A percentile compares a stretch with the other conserved stretches of the same genome.
Evolutionary conservation across 257 asterid genomes (phyloP).

Genomic region (Petunia secreta): DNA sequence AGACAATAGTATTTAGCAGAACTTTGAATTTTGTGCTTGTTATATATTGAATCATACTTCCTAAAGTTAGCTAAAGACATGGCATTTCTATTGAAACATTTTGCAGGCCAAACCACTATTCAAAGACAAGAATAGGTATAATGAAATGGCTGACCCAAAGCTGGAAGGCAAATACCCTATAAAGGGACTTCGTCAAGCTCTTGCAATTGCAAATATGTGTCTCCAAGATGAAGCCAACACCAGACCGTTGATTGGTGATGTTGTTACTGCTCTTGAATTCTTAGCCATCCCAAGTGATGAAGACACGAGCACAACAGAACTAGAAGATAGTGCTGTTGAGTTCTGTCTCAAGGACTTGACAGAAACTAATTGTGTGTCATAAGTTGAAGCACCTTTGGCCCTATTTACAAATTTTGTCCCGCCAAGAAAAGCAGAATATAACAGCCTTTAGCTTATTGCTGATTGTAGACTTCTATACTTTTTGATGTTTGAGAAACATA

Average conservation of each 20-base stretch:
- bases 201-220: slow-evolving; percentile 54
- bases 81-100: background rate
- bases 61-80: background rate
- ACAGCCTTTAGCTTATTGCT: background rate
- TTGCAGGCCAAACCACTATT: slow-evolving; percentile 50
- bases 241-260: slow-evolving; percentile 47
- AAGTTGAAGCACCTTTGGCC: background rate
- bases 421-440: background rate
- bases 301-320: slow-evolving; percentile 31
- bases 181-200: slow-evolving; percentile 43
- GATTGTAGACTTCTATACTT: slow-evolving; percentile 20
- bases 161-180: slow-evolving; percentile 44
- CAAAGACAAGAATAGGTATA: slow-evolving; percentile 39
- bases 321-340: slow-evolving; percentile 11
- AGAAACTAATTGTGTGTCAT: slow-evolving; percentile 26
- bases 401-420: background rate
- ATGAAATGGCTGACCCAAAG: slow-evolving; percentile 44
- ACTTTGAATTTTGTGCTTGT: background rate
- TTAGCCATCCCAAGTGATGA: slow-evolving; percentile 36
- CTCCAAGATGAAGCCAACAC: slow-evolving; percentile 55
- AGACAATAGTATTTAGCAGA: background rate
- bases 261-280: slow-evolving; percentile 52
- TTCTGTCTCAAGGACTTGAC: slow-evolving; percentile 7
- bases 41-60: background rate
- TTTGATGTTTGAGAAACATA: slow-evolving; percentile 9